These are phyloP conservation scores for Coemansia sp. DNA, from an alignment of 192 early-diverging fungal genomes.

Conservation along the genomic window DNA sequence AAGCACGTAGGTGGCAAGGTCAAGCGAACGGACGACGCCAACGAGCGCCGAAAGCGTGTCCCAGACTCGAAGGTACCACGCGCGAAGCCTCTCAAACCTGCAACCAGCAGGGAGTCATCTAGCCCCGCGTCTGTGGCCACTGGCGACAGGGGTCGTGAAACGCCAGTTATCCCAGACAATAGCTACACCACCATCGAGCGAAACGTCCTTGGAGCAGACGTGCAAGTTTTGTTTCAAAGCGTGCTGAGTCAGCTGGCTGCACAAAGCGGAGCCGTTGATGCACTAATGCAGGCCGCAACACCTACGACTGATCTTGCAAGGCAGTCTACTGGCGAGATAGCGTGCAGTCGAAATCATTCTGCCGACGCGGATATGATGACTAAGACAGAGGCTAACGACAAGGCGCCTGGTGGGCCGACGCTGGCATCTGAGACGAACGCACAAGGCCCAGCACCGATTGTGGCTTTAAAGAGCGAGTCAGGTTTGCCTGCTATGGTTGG, in stretches of 20 bases:
- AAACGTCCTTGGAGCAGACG: constrained; percentile 46
- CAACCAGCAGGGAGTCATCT: constrained; percentile 27
- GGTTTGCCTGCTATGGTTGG: constrained; percentile 22
- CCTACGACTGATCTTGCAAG: not conserved
- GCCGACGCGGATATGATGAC: not conserved
- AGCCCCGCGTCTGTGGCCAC: constrained; percentile 32
- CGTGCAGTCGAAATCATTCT: not conserved
- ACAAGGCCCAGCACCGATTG: not conserved
- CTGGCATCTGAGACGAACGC: not conserved
- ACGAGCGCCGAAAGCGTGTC: constrained; percentile 38
- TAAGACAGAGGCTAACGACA: not conserved
- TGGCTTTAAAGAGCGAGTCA: not conserved
- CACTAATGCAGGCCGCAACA: not conserved
- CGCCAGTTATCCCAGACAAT: constrained; percentile 12
- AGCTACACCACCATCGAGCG: constrained; percentile 41
- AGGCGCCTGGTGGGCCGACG: not conserved
- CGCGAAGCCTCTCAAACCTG: constrained; percentile 15
- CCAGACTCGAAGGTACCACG: constrained; percentile 36
- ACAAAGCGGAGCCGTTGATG: constrained; percentile 32
- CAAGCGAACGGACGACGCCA: constrained; percentile 25
- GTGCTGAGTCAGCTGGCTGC: constrained; percentile 53
- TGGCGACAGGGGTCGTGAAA: constrained; percentile 26
- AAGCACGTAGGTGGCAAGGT: constrained; percentile 34
- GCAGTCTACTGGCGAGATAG: not conserved
- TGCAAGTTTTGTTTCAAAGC: constrained; percentile 54